A percentile compares a stretch with the other conserved stretches of the same genome.
phyloP scores from a whole-genome alignment of 306 rosid genomes.

The Arachis hypogaea region DNA sequence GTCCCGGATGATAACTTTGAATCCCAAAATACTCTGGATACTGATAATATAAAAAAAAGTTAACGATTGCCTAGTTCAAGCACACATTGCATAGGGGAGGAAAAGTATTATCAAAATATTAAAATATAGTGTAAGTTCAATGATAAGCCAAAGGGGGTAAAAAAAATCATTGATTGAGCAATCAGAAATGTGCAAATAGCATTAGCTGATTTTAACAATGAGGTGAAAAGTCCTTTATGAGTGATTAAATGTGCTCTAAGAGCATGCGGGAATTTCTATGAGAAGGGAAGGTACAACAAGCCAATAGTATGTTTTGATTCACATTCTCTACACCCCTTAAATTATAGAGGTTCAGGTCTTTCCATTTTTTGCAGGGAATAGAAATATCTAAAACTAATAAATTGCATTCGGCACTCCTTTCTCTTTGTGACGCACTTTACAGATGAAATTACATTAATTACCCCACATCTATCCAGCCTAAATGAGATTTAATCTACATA shows the following conservation, averaged over 20 bases:
- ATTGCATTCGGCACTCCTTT: conserved; percentile 18
- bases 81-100: conserved; percentile 5
- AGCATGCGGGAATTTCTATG: background rate
- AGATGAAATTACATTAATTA: conserved; percentile 20
- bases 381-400: conserved; percentile 6
- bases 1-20: no score
- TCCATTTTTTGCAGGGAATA: conserved; percentile 2
- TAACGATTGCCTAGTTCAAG: background rate
- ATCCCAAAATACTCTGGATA: background rate
- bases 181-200: background rate
- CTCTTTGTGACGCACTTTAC: conserved; percentile 1
- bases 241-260: background rate
- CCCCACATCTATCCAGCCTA: background rate
- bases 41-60: background rate
- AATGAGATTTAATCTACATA: background rate
- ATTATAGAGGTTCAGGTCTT: conserved; percentile 19
- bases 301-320: background rate
- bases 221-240: conserved; percentile 2
- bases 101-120: background rate
- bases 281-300: conserved; percentile 27
- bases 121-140: background rate
- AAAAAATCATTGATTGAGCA: background rate
- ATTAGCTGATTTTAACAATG: conserved; percentile 24
- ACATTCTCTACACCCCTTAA: conserved; percentile 12
- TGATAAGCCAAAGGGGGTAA: background rate